Evolutionary conservation across 352 stramenopile species (phyloP).

Genomic region (Pythium utonaiense): DNA sequence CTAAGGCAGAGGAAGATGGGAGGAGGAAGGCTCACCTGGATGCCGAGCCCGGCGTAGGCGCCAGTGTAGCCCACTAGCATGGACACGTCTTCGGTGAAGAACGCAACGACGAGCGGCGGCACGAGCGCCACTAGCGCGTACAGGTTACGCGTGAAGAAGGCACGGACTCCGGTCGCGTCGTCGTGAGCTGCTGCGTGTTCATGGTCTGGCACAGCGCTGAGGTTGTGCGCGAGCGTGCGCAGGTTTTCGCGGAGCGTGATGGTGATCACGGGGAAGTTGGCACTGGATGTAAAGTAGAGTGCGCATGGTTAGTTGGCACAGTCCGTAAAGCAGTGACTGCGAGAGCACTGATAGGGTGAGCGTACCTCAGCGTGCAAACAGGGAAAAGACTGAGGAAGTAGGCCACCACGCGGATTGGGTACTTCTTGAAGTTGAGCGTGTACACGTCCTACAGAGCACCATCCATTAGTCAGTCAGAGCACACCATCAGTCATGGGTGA

Average conservation of each 20-base stretch:
- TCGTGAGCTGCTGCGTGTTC: constrained; percentile 14
- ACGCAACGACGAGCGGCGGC: constrained; percentile 73
- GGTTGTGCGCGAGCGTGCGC: constrained; percentile 54
- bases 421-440: constrained; percentile 87
- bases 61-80: constrained; percentile 87
- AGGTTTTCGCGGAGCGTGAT: constrained; percentile 88
- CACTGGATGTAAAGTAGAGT: constrained; percentile 27
- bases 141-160: constrained; percentile 52
- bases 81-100: constrained; percentile 87
- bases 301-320: constrained; percentile 9
- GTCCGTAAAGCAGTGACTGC: neutral
- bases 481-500: constrained; percentile 11
- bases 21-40: constrained; percentile 56
- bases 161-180: constrained; percentile 23
- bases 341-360: neutral
- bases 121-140: constrained; percentile 73
- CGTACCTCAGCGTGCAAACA: constrained; percentile 79
- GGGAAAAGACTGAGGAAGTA: constrained; percentile 88
- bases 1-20: neutral
- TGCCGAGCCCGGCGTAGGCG: constrained; percentile 80
- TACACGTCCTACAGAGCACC: constrained; percentile 67
- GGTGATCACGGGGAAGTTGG: constrained; percentile 82
- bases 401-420: constrained; percentile 67
- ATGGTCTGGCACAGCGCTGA: constrained; percentile 24
- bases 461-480: neutral